phyloP scores from a whole-genome alignment of 2,329 filamentous ascomycete species.

The Cladophialophora psammophila region DNA sequence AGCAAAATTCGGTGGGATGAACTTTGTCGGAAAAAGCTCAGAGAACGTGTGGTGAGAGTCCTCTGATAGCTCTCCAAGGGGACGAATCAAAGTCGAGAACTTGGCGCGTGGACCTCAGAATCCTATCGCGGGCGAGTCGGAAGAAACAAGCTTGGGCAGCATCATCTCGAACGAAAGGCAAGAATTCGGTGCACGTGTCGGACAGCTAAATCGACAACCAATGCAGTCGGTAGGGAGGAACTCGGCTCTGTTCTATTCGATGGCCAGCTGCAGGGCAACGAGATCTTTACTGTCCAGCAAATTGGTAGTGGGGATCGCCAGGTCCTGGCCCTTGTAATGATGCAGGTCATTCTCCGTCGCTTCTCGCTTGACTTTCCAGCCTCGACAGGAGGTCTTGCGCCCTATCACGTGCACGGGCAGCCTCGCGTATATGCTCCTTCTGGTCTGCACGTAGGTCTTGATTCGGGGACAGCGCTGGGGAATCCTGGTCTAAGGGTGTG shows the following conservation, averaged over 20 bases:
- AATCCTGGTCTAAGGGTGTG: background rate
- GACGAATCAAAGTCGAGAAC: conserved; percentile 25
- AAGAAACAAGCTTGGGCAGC: conserved; percentile 2
- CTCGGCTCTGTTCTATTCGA: background rate
- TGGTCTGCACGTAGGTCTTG: background rate
- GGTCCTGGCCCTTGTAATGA: conserved; percentile 6
- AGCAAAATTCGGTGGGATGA: conserved; percentile 21
- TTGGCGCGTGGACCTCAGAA: conserved; percentile 24
- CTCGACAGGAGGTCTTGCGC: conserved; percentile 21
- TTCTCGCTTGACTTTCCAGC: conserved; percentile 25
- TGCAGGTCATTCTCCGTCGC: conserved; percentile 23
- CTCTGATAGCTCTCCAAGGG: conserved; percentile 1
- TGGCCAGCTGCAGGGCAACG: conserved; percentile 2
- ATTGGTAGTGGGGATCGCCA: conserved; percentile 13
- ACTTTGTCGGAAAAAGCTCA: conserved; percentile 16
- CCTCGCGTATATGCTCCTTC: conserved; percentile 24
- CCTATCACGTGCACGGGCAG: conserved; percentile 30
- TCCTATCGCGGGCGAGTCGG: conserved; percentile 13
- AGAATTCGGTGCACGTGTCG: conserved; percentile 26
- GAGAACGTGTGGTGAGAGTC: conserved; percentile 15
- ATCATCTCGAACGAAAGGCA: conserved; percentile 28
- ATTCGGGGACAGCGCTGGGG: background rate
- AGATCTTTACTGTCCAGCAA: conserved; percentile 11
- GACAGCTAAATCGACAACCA: conserved; percentile 2
- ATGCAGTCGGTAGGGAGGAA: background rate